Evolutionary conservation across 768 basidiomycete genomes (phyloP), one percentile per base, ranked within the genome.

Genomic region (Lyophyllum atratum): DNA sequence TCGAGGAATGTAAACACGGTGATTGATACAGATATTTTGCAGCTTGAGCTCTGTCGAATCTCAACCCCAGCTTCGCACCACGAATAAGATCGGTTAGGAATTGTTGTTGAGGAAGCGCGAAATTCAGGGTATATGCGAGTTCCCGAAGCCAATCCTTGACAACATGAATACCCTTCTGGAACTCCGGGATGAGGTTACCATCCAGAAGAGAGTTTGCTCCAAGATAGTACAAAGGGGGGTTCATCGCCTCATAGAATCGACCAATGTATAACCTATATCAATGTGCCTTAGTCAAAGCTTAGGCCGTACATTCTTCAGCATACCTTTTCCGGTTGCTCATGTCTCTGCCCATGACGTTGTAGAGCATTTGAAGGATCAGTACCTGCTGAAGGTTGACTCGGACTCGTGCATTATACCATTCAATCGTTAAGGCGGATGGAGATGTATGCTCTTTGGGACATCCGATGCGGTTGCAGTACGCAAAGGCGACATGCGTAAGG

Each of bases 381-480:
- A 86, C 77, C 48, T 85, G 81, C 45, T 77, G 76, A 1, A 86
- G 55, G 59, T 82, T 76, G 26, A 81, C 64, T 4, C 75, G 67
- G 7, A 84, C 65, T 12, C 77, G 76, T 19, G 63, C 22, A 42
- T 80, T 79, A 48, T 77, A 85, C 62, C 69, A 72, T n/a, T 60
- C 60, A 1, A 70, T 55, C 19, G 70, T 60, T 1, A 70, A 45
- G 0, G 63, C 15, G 17, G 49, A 45, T 26, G 59, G 49, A 28
- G 57, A 25, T 11, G 72, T 50, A 53, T 84, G 83, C 12, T 74
- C 69, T 37, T 71, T 66, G 3, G 65, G 65, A 55, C 84, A 85
- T 3, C 56, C 26, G 0, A 1, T 2, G 5, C 62, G 58, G 21
- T 66, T 57, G 61, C 83, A 85, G 2, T 57, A 37, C 0, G 64